These are phyloP conservation scores for Mortierella claussenii DNA, from an alignment of 192 early-diverging fungal species.

Conservation along the genomic window DNA sequence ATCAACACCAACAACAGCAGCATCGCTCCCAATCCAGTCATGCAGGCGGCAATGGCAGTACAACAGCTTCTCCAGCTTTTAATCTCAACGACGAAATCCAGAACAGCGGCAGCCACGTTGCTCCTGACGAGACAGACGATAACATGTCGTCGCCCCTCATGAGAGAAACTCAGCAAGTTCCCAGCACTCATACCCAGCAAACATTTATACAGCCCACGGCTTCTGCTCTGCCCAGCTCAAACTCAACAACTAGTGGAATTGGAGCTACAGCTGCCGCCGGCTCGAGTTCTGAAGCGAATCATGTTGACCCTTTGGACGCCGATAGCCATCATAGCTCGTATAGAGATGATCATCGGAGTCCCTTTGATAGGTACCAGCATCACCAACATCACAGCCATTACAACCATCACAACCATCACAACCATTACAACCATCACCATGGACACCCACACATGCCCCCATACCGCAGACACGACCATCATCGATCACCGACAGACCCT, in stretches of 20 bases:
- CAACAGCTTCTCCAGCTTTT: neutral
- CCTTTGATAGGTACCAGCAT: neutral
- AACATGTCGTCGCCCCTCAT: neutral
- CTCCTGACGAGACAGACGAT: neutral
- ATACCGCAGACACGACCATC: neutral
- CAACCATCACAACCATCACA: constrained; percentile 4
- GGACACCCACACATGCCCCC: constrained; percentile 2
- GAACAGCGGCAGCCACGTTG: too few species aligned
- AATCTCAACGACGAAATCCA: constrained; percentile 16
- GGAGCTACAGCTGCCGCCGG: neutral
- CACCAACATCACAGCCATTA: neutral
- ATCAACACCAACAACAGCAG: neutral
- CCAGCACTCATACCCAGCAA: neutral
- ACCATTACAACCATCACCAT: neutral
- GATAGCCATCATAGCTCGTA: neutral
- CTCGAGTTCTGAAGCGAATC: neutral
- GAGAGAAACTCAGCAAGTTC: neutral
- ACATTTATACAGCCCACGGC: constrained; percentile 1
- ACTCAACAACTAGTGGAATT: neutral
- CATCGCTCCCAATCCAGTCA: constrained; percentile 1
- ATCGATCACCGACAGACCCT: neutral
- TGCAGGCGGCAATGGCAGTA: neutral
- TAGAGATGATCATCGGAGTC: neutral
- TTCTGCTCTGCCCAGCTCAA: constrained; percentile 7
- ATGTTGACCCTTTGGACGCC: neutral